These are phyloP conservation scores for Mrakiaceae sp. DNA, from an alignment of 1,284 basidiomycete species.

Conservation along the genomic window DNA sequence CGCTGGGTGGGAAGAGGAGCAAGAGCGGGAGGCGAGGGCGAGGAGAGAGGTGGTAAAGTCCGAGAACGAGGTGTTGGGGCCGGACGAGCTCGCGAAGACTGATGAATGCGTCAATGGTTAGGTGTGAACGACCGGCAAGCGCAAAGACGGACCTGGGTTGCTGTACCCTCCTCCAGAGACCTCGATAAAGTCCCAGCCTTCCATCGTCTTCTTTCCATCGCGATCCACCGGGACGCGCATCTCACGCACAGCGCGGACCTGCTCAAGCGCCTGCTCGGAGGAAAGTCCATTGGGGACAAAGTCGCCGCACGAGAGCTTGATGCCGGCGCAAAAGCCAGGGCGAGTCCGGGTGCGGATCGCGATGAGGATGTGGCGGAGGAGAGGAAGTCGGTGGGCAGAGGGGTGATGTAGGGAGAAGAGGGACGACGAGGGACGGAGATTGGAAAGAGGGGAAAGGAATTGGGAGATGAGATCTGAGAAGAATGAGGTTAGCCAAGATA, in stretches of 20 bases:
- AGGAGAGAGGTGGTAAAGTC: conserved; percentile 3
- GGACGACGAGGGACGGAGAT: conserved; percentile 6
- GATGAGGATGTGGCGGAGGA: background rate
- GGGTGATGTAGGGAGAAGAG: conserved; percentile 31
- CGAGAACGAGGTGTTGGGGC: conserved; percentile 1
- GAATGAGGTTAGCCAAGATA: conserved; percentile 27
- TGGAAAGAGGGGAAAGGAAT: conserved; percentile 24
- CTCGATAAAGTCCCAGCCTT: conserved; percentile 28
- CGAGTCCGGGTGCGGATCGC: background rate
- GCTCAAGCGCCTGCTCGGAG: conserved; percentile 1
- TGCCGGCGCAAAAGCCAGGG: conserved; percentile 52
- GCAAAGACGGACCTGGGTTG: conserved; percentile 19
- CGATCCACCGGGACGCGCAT: background rate
- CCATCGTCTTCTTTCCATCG: background rate
- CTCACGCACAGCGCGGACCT: conserved; percentile 5
- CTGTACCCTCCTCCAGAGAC: conserved; percentile 32
- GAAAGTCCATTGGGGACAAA: conserved; percentile 44
- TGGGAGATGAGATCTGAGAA: conserved; percentile 26
- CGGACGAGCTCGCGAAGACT: conserved; percentile 9
- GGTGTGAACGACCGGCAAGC: background rate
- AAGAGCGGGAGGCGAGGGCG: background rate
- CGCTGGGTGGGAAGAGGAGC: too few species aligned
- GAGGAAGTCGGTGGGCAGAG: conserved; percentile 48
- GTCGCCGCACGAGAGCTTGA: conserved; percentile 75
- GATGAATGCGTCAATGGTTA: background rate